phyloP scores from a whole-genome alignment of 352 stramenopile genomes.

The Globisporangium lucens region DNA sequence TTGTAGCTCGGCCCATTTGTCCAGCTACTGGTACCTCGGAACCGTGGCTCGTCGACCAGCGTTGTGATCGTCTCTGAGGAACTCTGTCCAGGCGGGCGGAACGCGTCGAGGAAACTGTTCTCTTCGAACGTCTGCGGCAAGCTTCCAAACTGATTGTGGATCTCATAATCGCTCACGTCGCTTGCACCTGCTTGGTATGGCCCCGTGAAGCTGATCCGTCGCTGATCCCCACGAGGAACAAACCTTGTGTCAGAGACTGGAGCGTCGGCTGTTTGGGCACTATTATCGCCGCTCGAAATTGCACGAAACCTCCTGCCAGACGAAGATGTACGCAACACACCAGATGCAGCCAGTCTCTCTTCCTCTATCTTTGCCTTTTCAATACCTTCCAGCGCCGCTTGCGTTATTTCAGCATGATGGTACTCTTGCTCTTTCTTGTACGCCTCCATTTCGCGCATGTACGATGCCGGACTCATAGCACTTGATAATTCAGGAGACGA shows the following conservation, averaged over 20 bases:
- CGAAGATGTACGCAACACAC: neutral
- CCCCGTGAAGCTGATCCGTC: conserved; percentile 13
- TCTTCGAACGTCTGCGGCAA: conserved; percentile 18
- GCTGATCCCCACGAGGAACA: conserved; percentile 3
- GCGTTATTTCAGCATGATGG: conserved; percentile 11
- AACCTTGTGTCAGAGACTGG: conserved; percentile 6
- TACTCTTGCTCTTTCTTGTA: conserved; percentile 14
- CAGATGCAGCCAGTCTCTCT: neutral
- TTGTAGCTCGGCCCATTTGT: conserved; percentile 31
- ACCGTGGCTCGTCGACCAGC: conserved; percentile 10
- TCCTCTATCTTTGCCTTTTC: conserved; percentile 12
- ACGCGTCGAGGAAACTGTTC: conserved; percentile 8
- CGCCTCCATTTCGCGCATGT: conserved; percentile 13
- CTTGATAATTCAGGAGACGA: neutral
- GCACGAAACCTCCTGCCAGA: conserved; percentile 1
- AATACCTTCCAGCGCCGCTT: conserved; percentile 14
- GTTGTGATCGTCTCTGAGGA: conserved; percentile 16
- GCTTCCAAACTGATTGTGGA: conserved; percentile 12
- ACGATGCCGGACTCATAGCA: conserved; percentile 10
- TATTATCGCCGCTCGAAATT: conserved; percentile 5
- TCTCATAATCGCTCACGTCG: conserved; percentile 19
- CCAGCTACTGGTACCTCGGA: conserved; percentile 1
- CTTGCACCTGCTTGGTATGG: conserved; percentile 15
- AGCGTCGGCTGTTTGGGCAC: neutral
- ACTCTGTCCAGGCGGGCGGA: conserved; percentile 14